These are phyloP conservation scores for Beverwykella pulmonaria DNA, from an alignment of 495 filamentous ascomycete species.

Conservation along the genomic window DNA sequence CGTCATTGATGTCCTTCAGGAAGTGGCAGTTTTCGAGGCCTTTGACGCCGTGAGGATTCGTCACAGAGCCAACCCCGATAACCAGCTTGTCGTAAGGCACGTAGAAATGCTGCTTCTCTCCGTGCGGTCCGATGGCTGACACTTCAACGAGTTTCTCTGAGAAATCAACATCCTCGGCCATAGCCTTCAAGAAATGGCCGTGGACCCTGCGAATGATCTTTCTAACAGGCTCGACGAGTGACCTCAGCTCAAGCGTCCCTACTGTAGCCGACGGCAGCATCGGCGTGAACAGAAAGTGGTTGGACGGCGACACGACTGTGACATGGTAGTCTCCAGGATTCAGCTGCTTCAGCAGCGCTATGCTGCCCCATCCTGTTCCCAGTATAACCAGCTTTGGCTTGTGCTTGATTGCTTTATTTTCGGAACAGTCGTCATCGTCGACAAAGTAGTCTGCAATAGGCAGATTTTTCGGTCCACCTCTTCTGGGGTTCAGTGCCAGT, in stretches of 20 bases:
- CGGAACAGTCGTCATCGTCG: constrained; percentile 79
- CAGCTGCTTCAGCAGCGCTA: constrained; percentile 87
- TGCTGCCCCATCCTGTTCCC: constrained; percentile 93
- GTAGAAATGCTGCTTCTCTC: constrained; percentile 79
- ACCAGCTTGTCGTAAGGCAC: constrained; percentile 99
- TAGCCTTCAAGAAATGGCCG: constrained; percentile 88
- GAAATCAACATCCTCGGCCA: constrained; percentile 86
- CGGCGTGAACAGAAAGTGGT: constrained; percentile 97
- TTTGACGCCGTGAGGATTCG: constrained; percentile 94
- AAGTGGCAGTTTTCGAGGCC: constrained; percentile 94
- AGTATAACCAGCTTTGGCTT: constrained; percentile 92
- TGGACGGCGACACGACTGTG: constrained; percentile 88
- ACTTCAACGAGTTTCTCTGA: constrained; percentile 88
- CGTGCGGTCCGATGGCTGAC: constrained; percentile 68
- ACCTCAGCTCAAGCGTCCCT: constrained; percentile 87
- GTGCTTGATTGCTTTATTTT: constrained; percentile 68
- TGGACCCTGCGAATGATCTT: constrained; percentile 73
- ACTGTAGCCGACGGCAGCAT: constrained; percentile 97
- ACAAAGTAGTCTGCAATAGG: constrained; percentile 85
- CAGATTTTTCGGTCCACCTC: constrained; percentile 93
- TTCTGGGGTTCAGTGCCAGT: constrained; percentile 75
- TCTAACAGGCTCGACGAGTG: constrained; percentile 89
- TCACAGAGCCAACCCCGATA: constrained; percentile 86
- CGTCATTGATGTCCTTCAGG: constrained; percentile 91
- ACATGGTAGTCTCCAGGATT: constrained; percentile 91